Percentiles rank a stretch among this genome's conserved stretches.
phyloP scores from a whole-genome alignment of 2,329 filamentous ascomycete species.

The Ceratocystis alfenasii region DNA sequence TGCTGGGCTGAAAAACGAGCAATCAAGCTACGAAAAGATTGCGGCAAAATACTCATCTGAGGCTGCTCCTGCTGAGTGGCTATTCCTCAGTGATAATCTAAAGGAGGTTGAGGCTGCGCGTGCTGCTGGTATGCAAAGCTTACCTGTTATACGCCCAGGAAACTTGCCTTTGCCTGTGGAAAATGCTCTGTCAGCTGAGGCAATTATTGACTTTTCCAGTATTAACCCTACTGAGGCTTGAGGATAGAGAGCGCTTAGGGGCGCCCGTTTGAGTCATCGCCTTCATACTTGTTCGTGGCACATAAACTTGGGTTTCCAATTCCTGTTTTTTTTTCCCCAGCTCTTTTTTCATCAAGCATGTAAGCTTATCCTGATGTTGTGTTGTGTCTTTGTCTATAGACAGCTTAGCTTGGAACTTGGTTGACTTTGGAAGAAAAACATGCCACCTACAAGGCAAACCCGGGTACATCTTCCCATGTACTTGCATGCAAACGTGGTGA shows the following conservation, averaged over 20 bases:
- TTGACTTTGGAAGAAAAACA: neutral
- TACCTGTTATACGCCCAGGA: conserved; percentile 54
- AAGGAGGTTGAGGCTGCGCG: conserved; percentile 54
- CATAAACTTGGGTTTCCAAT: neutral
- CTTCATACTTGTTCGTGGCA: too few species aligned
- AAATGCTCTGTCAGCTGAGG: conserved; percentile 31
- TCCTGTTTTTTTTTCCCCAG: too few species aligned
- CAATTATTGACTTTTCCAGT: conserved; percentile 29
- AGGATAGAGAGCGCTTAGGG: neutral
- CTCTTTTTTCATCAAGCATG: neutral
- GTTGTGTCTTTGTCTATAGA: neutral
- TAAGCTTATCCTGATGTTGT: neutral
- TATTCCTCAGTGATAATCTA: conserved; percentile 75
- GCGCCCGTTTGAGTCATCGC: neutral
- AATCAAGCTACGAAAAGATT: conserved; percentile 56
- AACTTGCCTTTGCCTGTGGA: conserved; percentile 51
- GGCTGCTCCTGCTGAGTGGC: conserved; percentile 41
- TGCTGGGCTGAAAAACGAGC: conserved; percentile 60
- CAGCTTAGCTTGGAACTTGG: neutral
- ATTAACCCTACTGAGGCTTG: conserved; percentile 17
- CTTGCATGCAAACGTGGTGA: neutral
- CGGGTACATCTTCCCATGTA: neutral
- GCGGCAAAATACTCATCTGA: conserved; percentile 32
- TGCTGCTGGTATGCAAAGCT: conserved; percentile 49
- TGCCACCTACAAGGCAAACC: neutral